phyloP scores from a whole-genome alignment of 73 alveolate genomes.

The Paramecium caudatum region DNA sequence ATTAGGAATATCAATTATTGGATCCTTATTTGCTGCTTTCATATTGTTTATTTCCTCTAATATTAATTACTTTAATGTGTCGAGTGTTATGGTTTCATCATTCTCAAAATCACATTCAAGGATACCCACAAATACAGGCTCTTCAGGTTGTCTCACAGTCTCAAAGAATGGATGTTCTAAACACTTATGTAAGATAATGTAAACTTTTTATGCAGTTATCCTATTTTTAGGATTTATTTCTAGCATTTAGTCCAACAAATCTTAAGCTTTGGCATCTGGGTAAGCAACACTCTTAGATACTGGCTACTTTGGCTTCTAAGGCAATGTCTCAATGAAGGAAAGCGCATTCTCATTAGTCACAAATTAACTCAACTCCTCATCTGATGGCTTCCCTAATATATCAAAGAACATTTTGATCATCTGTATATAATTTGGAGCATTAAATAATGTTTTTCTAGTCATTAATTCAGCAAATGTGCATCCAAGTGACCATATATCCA shows the following conservation, averaged over 20 bases:
- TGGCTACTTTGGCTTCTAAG: conserved; percentile 62
- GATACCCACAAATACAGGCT: conserved; percentile 19
- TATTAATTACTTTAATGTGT: conserved; percentile 33
- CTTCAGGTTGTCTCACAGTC: conserved; percentile 64
- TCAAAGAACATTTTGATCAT: conserved; percentile 81
- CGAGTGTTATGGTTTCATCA: conserved; percentile 61
- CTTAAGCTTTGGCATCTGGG: conserved; percentile 64
- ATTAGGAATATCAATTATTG: not conserved
- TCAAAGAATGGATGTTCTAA: conserved; percentile 73
- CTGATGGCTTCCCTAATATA: conserved; percentile 73
- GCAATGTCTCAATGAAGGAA: conserved; percentile 68
- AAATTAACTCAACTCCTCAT: conserved; percentile 64
- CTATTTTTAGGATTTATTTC: conserved; percentile 73
- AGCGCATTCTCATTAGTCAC: conserved; percentile 60
- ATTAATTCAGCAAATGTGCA: conserved; percentile 88
- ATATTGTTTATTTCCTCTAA: conserved; percentile 43
- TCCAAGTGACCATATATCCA: conserved; percentile 90
- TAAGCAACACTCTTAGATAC: conserved; percentile 44
- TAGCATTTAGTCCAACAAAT: conserved; percentile 68
- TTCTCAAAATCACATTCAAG: conserved; percentile 72
- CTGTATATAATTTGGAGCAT: conserved; percentile 82
- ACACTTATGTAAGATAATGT: conserved; percentile 59
- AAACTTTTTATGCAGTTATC: conserved; percentile 72
- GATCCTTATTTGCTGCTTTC: conserved; percentile 52
- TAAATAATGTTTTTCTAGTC: conserved; percentile 79